Conservation (phyloP, 768 basidiomycete species). For the Phanerochaete sordida region DNA sequence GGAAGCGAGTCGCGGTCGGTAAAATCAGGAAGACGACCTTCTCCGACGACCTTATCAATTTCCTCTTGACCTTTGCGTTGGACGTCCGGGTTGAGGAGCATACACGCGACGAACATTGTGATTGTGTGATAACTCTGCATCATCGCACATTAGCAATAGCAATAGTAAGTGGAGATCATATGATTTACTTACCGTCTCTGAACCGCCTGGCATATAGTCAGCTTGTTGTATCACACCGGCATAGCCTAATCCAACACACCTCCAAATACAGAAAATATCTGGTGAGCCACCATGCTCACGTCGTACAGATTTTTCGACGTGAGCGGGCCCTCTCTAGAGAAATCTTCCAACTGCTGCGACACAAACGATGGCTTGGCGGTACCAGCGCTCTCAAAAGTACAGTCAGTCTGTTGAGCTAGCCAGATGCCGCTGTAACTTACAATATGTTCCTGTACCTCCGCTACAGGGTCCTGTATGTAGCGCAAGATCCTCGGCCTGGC, state of each 20-base stretch:
- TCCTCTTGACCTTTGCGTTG: conserved; percentile 24
- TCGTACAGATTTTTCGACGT: background rate
- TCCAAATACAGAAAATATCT: conserved; percentile 1
- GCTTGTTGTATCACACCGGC: too few relatives aligned
- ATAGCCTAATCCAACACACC: background rate
- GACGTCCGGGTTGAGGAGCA: conserved; percentile 10
- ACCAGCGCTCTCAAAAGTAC: background rate
- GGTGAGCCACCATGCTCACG: background rate
- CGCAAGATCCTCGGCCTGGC: background rate
- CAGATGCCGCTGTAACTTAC: background rate
- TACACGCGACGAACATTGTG: background rate
- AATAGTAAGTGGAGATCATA: background rate
- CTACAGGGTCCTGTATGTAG: conserved; percentile 1
- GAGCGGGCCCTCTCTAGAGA: background rate
- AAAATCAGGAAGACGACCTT: conserved; percentile 26
- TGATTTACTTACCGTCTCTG: background rate
- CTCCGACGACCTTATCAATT: conserved; percentile 23
- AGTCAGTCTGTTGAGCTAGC: background rate
- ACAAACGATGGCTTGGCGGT: background rate
- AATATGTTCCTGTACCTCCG: background rate
- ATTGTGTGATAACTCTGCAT: background rate
- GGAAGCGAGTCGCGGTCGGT: conserved; percentile 22
- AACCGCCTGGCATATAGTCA: background rate
- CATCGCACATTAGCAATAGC: background rate
- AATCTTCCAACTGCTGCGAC: background rate